Percentiles rank a stretch among this genome's conserved stretches.
Conservation (phyloP, 345 rosid genomes). For the Bruguiera gymnorhiza region DNA sequence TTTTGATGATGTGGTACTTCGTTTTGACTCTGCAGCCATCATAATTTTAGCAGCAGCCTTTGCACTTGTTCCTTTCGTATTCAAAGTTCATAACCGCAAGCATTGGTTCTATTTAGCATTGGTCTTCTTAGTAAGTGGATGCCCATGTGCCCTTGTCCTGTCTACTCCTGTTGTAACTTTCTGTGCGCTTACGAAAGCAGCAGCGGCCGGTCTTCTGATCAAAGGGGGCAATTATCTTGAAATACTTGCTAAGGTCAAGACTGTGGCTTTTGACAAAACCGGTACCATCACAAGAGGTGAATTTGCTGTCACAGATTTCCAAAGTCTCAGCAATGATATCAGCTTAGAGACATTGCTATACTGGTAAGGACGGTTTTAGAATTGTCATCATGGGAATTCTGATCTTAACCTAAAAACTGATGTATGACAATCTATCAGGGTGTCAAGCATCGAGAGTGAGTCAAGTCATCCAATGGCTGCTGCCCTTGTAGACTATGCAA, state of each 20-base stretch:
- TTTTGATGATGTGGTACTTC: neutral
- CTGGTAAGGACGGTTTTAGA: conserved; percentile 43
- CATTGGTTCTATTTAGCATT: conserved; percentile 78
- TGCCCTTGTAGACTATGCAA: conserved; percentile 63
- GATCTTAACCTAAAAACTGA: neutral
- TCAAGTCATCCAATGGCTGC: conserved; percentile 95
- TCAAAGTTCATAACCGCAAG: conserved; percentile 34
- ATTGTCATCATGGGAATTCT: too few species aligned
- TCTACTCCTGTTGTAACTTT: conserved; percentile 92
- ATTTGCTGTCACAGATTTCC: conserved; percentile 67
- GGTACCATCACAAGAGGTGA: conserved; percentile 92
- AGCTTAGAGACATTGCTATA: conserved; percentile 44
- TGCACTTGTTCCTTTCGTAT: conserved; percentile 51
- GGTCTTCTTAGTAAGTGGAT: conserved; percentile 85
- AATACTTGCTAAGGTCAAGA: conserved; percentile 64
- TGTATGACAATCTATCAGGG: conserved; percentile 41
- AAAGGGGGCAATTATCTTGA: conserved; percentile 87
- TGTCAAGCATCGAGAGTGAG: conserved; percentile 84
- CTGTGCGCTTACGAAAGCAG: conserved; percentile 88
- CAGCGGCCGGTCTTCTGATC: conserved; percentile 72
- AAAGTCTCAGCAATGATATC: conserved; percentile 41
- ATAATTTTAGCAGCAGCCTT: conserved; percentile 50
- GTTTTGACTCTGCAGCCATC: conserved; percentile 45
- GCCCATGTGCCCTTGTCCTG: conserved; percentile 88
- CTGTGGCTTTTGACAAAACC: conserved; percentile 79